Percentiles rank a stretch among this genome's conserved stretches.
These are phyloP conservation scores for Davidsoniella eucalypti DNA, from an alignment of 2,329 filamentous ascomycete species.

Conservation along the genomic window DNA sequence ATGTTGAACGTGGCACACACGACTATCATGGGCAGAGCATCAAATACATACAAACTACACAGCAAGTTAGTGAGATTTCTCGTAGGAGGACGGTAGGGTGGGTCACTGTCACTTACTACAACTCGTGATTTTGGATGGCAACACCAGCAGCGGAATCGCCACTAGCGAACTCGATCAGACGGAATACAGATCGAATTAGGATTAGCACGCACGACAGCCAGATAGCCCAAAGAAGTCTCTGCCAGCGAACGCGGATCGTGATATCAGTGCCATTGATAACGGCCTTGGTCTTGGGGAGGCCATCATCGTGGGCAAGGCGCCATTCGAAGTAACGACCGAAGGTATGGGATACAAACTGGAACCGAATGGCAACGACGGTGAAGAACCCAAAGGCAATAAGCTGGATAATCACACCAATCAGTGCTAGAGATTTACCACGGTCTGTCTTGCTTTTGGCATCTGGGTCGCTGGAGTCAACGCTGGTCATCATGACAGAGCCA, in stretches of 20 bases:
- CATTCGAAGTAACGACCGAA: background rate
- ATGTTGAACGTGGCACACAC: constrained; percentile 18
- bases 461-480: constrained; percentile 19
- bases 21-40: constrained; percentile 19
- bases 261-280: constrained; percentile 16
- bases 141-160: constrained; percentile 13
- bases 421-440: constrained; percentile 23
- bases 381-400: constrained; percentile 31
- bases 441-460: constrained; percentile 19
- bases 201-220: constrained; percentile 19
- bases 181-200: constrained; percentile 20
- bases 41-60: constrained; percentile 18
- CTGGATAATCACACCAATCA: constrained; percentile 23
- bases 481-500: constrained; percentile 25
- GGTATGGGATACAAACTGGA: constrained; percentile 25
- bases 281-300: background rate
- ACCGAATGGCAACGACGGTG: constrained; percentile 27
- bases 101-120: constrained; percentile 17
- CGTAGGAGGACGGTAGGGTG: background rate
- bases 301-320: background rate
- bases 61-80: background rate
- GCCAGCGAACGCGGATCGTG: constrained; percentile 21
- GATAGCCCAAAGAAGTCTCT: constrained; percentile 20
- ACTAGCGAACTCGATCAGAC: constrained; percentile 18
- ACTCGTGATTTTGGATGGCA: constrained; percentile 18